Evolutionary conservation across 192 early-diverging fungal genomes (phyloP), one percentile per base, ranked within the genome.

Genomic region (Mortierella hygrophila): DNA sequence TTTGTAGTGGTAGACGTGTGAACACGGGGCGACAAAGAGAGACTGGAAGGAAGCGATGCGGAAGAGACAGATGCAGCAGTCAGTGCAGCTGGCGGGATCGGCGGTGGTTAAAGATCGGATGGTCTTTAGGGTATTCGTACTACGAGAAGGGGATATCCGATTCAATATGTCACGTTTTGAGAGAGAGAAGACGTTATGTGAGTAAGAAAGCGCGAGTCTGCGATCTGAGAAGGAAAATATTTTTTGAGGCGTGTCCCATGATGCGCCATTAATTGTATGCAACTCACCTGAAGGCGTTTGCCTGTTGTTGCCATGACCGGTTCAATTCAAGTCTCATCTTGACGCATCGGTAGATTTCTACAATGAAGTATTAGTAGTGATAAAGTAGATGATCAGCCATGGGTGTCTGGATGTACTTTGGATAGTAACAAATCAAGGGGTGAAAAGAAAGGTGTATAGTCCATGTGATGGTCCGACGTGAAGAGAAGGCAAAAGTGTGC

Each of bases 291-390:
- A 93, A 95, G 54, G 92, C 90, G 76, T 93, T 94, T 52, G 92
- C 88, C 72, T 90, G 89, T 41, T 92, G 91, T 90, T 94, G 92
- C 92, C 91, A 91, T 70, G 91, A 92, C 57, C 94, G 90, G 82
- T 95, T 94, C 68, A 95, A 82, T 88, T 97, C 95, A 38, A 96
- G 82, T 32, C 95, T 88, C 90, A 98, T 98, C 87, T 96, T 94
- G 16, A 98, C 97, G 83, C 96, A 97, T 90, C 96, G 95, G 93
- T 97, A 97, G 69, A 97, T 96, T 83, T 98, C 97, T 95, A 88
- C 42, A 78, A 26, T 23, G 46, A 55, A 71, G 20, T 5, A 52
- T 65, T 38, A 52, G 54, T 23, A 42, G 41, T 54, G 49, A 18
- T 29, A 54, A 37, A 40, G 72, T 60, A 54, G 11, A 54, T 21